Percentiles rank a stretch among this genome's conserved stretches.
Conservation (phyloP, 495 filamentous ascomycete genomes). For the Aspergillus biplanus region DNA sequence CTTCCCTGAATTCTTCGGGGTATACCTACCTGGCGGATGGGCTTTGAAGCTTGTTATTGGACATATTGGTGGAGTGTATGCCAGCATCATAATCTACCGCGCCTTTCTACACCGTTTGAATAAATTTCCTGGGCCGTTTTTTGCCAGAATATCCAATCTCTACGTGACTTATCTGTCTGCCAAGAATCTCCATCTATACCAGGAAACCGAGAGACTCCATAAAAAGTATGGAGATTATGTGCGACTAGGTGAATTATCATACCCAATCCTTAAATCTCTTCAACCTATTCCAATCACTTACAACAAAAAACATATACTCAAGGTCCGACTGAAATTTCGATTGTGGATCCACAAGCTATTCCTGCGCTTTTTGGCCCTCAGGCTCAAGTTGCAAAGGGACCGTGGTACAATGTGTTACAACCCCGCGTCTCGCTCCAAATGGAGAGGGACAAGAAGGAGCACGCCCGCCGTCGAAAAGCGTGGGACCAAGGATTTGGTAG, state of each 20-base stretch:
- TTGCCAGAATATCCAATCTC: conserved; percentile 37
- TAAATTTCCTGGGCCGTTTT: conserved; percentile 44
- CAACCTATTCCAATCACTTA: not conserved
- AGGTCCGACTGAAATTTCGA: conserved; percentile 45
- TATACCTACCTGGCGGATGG: not conserved
- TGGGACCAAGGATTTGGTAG: conserved; percentile 47
- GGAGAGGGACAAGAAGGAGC: conserved; percentile 36
- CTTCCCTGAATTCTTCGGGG: not conserved
- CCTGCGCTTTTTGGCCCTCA: conserved; percentile 34
- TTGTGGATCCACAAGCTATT: conserved; percentile 41
- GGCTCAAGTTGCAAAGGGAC: conserved; percentile 38
- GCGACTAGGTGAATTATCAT: conserved; percentile 21
- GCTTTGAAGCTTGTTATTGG: not conserved
- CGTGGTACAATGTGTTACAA: conserved; percentile 43
- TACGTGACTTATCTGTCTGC: conserved; percentile 24
- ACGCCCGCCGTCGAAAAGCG: conserved; percentile 40
- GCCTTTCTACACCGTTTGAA: conserved; percentile 36
- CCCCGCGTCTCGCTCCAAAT: conserved; percentile 41
- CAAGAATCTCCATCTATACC: conserved; percentile 32
- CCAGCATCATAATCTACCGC: conserved; percentile 42
- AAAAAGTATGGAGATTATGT: conserved; percentile 51
- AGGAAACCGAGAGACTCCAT: conserved; percentile 42
- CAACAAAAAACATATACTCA: conserved; percentile 1
- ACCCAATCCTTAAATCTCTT: no score
- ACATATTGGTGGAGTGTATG: conserved; percentile 23